Percentiles rank a stretch among this genome's conserved stretches.
These are phyloP conservation scores for Alternaria solani DNA, from an alignment of 2,329 filamentous ascomycete species.

Conservation along the genomic window DNA sequence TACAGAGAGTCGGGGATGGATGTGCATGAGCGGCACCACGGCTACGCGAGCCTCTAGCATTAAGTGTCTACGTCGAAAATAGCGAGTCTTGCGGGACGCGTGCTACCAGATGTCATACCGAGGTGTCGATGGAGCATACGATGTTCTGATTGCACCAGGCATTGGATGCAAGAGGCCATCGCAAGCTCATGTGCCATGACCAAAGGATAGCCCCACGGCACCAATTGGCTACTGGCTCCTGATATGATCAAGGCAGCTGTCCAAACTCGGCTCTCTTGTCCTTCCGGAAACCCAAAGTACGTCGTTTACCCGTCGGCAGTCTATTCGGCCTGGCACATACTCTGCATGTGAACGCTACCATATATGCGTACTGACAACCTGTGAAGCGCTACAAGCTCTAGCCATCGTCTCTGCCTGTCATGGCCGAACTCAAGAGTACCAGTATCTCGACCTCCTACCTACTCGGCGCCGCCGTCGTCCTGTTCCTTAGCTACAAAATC, in stretches of 20 bases:
- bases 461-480: conserved; percentile 28
- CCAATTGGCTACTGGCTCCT: not conserved
- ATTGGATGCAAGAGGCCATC: not conserved
- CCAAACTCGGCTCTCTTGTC: conserved; percentile 8
- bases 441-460: conserved; percentile 34
- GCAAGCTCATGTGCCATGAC: not conserved
- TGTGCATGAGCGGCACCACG: conserved; percentile 2
- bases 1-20: conserved; percentile 6
- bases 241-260: not conserved
- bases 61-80: conserved; percentile 4
- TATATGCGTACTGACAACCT: conserved; percentile 11
- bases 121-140: conserved; percentile 12
- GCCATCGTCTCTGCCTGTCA: conserved; percentile 18
- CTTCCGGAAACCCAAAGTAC: not conserved
- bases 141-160: not conserved
- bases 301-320: not conserved
- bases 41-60: conserved; percentile 4
- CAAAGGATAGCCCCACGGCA: not conserved
- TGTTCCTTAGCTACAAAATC: conserved; percentile 32
- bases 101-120: conserved; percentile 11
- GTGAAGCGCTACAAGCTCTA: not conserved
- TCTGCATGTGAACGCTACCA: conserved; percentile 10
- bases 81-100: conserved; percentile 5
- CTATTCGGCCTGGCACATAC: not conserved
- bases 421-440: conserved; percentile 30